Conservation (phyloP, 2,329 filamentous ascomycete species). For the Phoma sp. region DNA sequence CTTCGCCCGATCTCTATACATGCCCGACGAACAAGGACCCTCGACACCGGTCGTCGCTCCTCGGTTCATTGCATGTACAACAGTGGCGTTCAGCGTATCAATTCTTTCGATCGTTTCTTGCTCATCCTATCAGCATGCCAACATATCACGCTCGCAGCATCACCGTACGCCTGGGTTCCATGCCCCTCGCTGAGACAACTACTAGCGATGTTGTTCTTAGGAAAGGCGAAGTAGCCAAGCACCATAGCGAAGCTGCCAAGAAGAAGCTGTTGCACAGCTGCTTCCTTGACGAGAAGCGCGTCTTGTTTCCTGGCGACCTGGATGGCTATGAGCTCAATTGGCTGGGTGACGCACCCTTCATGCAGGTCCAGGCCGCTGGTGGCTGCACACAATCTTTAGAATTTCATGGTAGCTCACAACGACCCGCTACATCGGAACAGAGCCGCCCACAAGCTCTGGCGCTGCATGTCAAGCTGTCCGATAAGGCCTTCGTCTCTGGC, state of each 20-base stretch:
- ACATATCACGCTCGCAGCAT: constrained; percentile 40
- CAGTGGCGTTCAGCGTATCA: background rate
- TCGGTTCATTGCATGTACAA: constrained; percentile 3
- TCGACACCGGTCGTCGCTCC: background rate
- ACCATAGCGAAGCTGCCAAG: constrained; percentile 31
- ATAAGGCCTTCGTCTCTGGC: constrained; percentile 39
- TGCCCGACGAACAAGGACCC: constrained; percentile 1
- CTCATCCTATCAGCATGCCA: constrained; percentile 33
- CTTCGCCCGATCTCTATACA: constrained; percentile 4
- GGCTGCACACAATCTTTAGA: background rate
- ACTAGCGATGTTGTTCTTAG: constrained; percentile 30
- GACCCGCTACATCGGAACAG: background rate
- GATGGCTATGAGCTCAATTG: constrained; percentile 35
- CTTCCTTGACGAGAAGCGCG: constrained; percentile 32
- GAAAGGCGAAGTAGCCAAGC: constrained; percentile 32
- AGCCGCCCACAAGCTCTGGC: constrained; percentile 32
- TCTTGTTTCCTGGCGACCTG: constrained; percentile 37
- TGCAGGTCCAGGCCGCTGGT: constrained; percentile 36
- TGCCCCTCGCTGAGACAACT: constrained; percentile 37
- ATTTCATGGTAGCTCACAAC: background rate
- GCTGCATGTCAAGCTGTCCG: constrained; percentile 41
- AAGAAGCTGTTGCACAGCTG: constrained; percentile 25
- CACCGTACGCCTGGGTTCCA: constrained; percentile 32
- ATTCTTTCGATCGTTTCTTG: background rate
- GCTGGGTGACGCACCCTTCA: constrained; percentile 41